Conservation (phyloP, 2,329 filamentous ascomycete genomes). For the Clarireedia homoeocarpa region DNA sequence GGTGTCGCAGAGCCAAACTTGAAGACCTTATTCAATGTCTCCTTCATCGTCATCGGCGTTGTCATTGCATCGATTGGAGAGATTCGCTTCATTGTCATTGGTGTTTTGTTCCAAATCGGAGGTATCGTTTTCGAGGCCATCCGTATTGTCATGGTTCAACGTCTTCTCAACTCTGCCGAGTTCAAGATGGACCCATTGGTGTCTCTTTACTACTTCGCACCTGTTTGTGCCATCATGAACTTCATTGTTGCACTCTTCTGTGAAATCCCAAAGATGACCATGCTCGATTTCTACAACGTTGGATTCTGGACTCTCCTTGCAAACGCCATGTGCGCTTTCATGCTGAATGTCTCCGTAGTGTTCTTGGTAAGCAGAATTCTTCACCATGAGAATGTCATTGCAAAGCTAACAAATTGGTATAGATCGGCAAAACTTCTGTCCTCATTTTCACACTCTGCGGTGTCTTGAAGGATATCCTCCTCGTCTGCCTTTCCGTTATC, state of each 20-base stretch:
- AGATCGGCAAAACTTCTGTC: conserved; percentile 85
- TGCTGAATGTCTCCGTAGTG: conserved; percentile 78
- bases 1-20: conserved; percentile 72
- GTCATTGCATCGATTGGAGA: conserved; percentile 92
- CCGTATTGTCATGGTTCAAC: conserved; percentile 77
- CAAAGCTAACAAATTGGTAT: conserved; percentile 9
- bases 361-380: conserved; percentile 58
- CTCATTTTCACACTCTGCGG: conserved; percentile 81
- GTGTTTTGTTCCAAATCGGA: conserved; percentile 70
- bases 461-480: conserved; percentile 81
- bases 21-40: conserved; percentile 86
- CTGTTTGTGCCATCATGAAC: conserved; percentile 78
- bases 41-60: conserved; percentile 89
- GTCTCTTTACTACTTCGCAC: conserved; percentile 85
- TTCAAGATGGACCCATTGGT: conserved; percentile 91
- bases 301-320: conserved; percentile 64
- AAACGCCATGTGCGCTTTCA: conserved; percentile 72
- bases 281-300: conserved; percentile 65
- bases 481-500: conserved; percentile 70
- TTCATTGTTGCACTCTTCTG: conserved; percentile 63
- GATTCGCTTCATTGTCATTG: conserved; percentile 80
- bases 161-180: conserved; percentile 70
- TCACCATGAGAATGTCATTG: neutral
- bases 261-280: conserved; percentile 62
- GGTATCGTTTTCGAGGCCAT: conserved; percentile 78